phyloP scores from a whole-genome alignment of 116 monocot genomes.

The Dioscorea cayenensis region DNA sequence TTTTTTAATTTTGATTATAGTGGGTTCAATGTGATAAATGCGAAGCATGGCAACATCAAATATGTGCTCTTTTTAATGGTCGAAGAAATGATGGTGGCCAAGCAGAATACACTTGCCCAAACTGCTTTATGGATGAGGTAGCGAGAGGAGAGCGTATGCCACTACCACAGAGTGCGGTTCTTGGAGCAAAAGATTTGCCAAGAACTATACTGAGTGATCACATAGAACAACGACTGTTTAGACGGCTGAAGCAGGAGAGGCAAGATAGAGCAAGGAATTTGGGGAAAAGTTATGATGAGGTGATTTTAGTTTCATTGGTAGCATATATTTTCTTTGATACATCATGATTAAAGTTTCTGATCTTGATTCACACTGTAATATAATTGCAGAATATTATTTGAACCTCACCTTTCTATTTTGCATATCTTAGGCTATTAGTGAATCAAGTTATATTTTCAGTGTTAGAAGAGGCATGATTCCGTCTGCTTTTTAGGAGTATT shows the following conservation, averaged over 20 bases:
- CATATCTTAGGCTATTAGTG: no score
- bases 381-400: not conserved
- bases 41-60: conserved; percentile 98
- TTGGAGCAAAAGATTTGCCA: conserved; percentile 92
- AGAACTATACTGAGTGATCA: conserved; percentile 84
- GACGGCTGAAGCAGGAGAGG: conserved; percentile 62
- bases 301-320: conserved; percentile 5
- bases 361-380: not conserved
- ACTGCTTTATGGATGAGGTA: conserved; percentile 76
- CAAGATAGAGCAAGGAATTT: conserved; percentile 59
- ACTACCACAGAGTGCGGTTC: conserved; percentile 83
- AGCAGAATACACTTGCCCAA: conserved; percentile 93
- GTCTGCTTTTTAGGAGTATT: no score
- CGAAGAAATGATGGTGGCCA: conserved; percentile 87
- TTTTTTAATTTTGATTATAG: conserved; percentile 30
- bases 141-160: conserved; percentile 77
- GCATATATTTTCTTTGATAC: not conserved
- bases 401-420: no score
- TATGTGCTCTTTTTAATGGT: conserved; percentile 92
- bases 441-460: no score
- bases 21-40: conserved; percentile 99
- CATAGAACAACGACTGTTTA: conserved; percentile 73
- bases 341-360: not conserved
- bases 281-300: conserved; percentile 74
- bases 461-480: no score